Evolutionary conservation across 108 stramenopile genomes (phyloP), one percentile per base, ranked within the genome.

Genomic region (Pseudonitzschia multistriata): DNA sequence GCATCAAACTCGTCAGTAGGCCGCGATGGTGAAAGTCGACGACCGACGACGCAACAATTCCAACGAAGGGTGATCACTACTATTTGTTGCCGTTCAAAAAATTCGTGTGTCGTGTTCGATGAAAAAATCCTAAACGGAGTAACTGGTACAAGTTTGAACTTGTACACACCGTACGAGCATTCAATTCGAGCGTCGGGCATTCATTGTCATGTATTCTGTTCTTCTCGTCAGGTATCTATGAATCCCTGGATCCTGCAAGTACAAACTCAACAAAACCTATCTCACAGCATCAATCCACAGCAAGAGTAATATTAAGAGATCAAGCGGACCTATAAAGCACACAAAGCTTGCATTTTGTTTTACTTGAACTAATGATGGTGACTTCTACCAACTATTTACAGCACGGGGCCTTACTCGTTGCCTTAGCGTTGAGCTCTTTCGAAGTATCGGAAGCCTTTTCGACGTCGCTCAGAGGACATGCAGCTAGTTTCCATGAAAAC

Each of bases 371-470:
- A 17, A 49, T 17, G n/a, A 49, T 49, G 49, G 5, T 21, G 49
- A 49, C 49, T 49, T 49, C 49, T 49, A 49, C 4, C 25, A 52
- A 25, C 50, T 17, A 25, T 24, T 24, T 52, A 19, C 50, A 52
- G 25, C 24, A 6, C 11, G 11, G 50, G 50, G 50, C 24, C 8
- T 52, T 25, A 3, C 22, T 52, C 21, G 5, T 52, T 24, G 50
- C 24, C 21, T 59, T 59, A 17, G 57, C 57, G 34, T 59, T 30
- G 31, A 33, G 7, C 11, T 29, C 57, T 15, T 35, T 33, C 13
- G 31, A 59, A 59, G 29, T 59, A 25, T n/a, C 57, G 10, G 31
- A 59, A n/a, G 57, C 57, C 34, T 59, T 59, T 59, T 1, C 31
- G 31, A 0, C 34, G 35, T 59, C 1, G 29, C 14, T 59, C 11